Evolutionary conservation across 2,329 filamentous ascomycete genomes (phyloP).

Genomic region (Knoxdaviesia proteae): DNA sequence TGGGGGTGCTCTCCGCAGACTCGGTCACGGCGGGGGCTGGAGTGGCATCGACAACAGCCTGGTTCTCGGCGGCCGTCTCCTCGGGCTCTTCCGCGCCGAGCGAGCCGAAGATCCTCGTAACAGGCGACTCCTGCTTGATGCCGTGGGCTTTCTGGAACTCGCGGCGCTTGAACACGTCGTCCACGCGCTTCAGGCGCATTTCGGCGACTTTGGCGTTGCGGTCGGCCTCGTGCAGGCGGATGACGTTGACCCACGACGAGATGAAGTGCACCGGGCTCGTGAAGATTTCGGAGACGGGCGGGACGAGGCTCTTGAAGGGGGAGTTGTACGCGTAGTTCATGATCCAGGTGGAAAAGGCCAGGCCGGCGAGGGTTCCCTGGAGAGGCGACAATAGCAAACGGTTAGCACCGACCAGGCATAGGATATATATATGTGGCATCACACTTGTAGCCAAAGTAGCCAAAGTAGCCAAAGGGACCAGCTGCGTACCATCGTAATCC

Average conservation of each 20-base stretch:
- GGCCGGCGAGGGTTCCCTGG: conserved; percentile 42
- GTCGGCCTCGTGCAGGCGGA: conserved; percentile 56
- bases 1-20: not conserved
- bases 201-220: conserved; percentile 47
- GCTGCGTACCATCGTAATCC: conserved; percentile 55
- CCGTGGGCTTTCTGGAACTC: conserved; percentile 77
- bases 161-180: conserved; percentile 73
- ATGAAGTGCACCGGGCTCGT: conserved; percentile 49
- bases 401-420: not conserved
- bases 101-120: conserved; percentile 22
- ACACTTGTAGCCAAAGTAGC: not conserved
- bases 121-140: conserved; percentile 40
- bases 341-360: conserved; percentile 54
- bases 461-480: not conserved
- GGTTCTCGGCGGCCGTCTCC: conserved; percentile 12
- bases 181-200: conserved; percentile 49
- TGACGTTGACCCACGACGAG: conserved; percentile 45
- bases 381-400: not conserved
- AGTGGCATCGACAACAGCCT: conserved; percentile 4
- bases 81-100: conserved; percentile 15
- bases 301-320: conserved; percentile 61
- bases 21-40: not conserved
- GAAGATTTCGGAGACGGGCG: conserved; percentile 45
- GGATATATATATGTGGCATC: conserved; percentile 1
- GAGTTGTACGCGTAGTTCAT: conserved; percentile 63